A percentile compares a stretch with the other conserved stretches of the same genome.
Conservation (phyloP, 768 basidiomycete genomes). For the Leccinum rimulosum region DNA sequence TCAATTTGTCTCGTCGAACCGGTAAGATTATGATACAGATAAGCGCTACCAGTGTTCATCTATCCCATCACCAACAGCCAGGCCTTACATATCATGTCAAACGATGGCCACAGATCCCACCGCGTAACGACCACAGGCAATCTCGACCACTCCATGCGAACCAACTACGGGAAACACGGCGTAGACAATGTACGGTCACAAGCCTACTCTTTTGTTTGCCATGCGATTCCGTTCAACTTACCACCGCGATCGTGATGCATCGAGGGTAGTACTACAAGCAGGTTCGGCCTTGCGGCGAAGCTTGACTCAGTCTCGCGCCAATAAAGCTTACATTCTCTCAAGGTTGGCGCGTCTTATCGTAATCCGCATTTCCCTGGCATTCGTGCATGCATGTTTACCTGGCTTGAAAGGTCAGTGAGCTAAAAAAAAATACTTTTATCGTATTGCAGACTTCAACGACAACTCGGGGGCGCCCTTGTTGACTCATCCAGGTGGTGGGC, state of each 20-base stretch:
- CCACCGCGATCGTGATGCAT: not conserved
- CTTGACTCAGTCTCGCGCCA: no score
- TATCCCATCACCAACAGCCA: not conserved
- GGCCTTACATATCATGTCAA: slow-evolving; percentile 4
- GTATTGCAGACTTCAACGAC: slow-evolving; percentile 1
- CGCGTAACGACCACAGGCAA: slow-evolving; percentile 24
- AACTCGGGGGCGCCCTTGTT: slow-evolving; percentile 6
- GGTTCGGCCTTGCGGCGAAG: slow-evolving; percentile 12
- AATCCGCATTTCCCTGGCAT: slow-evolving; percentile 74
- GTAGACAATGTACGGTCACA: slow-evolving; percentile 51
- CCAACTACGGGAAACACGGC: slow-evolving; percentile 51
- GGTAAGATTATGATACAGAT: no score
- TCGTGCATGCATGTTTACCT: slow-evolving; percentile 49
- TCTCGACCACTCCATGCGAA: slow-evolving; percentile 43
- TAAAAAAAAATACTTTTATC: not conserved
- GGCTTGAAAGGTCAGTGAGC: slow-evolving; percentile 46
- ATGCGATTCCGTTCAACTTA: slow-evolving; percentile 1
- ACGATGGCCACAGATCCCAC: slow-evolving; percentile 15
- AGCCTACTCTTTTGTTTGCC: not conserved
- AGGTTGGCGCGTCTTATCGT: slow-evolving; percentile 66
- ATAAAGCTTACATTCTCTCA: not conserved
- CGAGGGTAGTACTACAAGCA: slow-evolving; percentile 28
- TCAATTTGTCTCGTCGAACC: not conserved
- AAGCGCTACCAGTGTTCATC: not conserved
- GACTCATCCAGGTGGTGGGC: slow-evolving; percentile 23